Evolutionary conservation across 2,329 filamentous ascomycete species (phyloP), one percentile per base, ranked within the genome.

Genomic region (Xylaria sp.): DNA sequence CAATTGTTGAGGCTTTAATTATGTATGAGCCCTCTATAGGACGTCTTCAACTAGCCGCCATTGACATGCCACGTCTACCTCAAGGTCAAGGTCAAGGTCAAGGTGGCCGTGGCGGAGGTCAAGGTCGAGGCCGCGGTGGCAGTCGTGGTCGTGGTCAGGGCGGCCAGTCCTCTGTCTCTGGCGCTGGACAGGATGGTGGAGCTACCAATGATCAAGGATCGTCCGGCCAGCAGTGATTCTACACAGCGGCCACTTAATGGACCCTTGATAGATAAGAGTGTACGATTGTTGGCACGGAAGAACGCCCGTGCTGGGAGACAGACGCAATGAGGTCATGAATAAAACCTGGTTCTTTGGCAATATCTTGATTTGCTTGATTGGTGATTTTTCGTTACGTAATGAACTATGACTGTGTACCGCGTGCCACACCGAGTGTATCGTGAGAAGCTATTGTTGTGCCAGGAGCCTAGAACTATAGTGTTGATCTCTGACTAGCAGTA

Each of bases 191-290:
- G 20, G 47, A 17, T 36, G 29, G 38, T 1, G 58, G 58, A 25
- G 22, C 49, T 10, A 15, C 27, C 4, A 3, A 17, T 9, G 25
- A 36, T 25, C 17, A 47, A 49, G 57, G 36, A 17, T 39, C 56
- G 29, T 31, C 47, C n/a, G 49, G 50, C 20, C 50, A n/a, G n/a
- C 42, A 56, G 51, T 62, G 36, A 62, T 38, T n/a, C n/a, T 11
- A 11, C 27, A 51, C 29, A 20, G 20, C 29, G 17, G 3, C 9
- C 15, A 10, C 29, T 20, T 20, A 36, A 20, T 22, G n/a, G 17
- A 17, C 11, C 20, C 9, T 20, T 36, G 29, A 20, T 53, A 4
- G 7, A 10, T 13, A 5, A 9, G n/a, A 5, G 29, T 9, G 10
- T 17, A 50, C 11, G 6, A 13, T n/a, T n/a, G n/a, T n/a, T 5